phyloP scores from a whole-genome alignment of 352 stramenopile genomes.

The Phytophthora meadii region DNA sequence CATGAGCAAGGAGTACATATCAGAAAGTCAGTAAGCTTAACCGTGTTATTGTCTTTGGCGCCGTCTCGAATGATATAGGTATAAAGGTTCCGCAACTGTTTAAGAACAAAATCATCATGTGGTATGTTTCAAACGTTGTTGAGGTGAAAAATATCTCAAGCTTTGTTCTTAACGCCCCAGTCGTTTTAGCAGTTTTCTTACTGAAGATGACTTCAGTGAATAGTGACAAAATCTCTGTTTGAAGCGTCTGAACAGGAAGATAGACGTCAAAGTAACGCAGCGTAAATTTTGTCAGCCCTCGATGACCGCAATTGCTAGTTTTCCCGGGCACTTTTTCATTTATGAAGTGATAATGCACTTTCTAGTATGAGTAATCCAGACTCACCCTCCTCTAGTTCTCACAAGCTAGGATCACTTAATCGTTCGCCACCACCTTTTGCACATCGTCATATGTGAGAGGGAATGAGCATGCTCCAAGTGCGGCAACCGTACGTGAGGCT shows the following conservation, averaged over 20 bases:
- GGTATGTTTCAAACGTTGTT: conserved; percentile 23
- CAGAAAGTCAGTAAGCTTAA: not conserved
- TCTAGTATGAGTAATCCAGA: too few relatives aligned
- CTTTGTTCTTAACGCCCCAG: too few relatives aligned
- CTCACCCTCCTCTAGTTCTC: too few relatives aligned
- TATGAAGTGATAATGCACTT: conserved; percentile 1
- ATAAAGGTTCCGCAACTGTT: conserved; percentile 67
- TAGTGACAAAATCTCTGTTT: too few relatives aligned
- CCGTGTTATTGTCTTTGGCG: conserved; percentile 5
- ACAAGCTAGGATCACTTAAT: conserved; percentile 7
- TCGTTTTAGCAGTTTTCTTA: not conserved
- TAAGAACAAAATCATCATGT: conserved; percentile 42
- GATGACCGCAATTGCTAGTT: too few relatives aligned
- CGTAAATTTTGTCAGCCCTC: conserved; percentile 1
- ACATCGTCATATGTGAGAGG: conserved; percentile 56
- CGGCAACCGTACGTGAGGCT: conserved; percentile 62
- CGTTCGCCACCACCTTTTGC: conserved; percentile 36
- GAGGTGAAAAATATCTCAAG: conserved; percentile 33
- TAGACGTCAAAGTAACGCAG: conserved; percentile 26
- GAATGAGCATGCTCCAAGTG: conserved; percentile 63
- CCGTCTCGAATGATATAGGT: conserved; percentile 32
- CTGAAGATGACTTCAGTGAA: not conserved
- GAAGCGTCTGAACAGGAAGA: conserved; percentile 19
- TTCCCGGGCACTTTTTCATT: too few relatives aligned
- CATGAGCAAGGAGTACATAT: conserved; percentile 71